Evolutionary conservation across 192 early-diverging fungal genomes (phyloP).

Genomic region (Paraglomus brasilianum): DNA sequence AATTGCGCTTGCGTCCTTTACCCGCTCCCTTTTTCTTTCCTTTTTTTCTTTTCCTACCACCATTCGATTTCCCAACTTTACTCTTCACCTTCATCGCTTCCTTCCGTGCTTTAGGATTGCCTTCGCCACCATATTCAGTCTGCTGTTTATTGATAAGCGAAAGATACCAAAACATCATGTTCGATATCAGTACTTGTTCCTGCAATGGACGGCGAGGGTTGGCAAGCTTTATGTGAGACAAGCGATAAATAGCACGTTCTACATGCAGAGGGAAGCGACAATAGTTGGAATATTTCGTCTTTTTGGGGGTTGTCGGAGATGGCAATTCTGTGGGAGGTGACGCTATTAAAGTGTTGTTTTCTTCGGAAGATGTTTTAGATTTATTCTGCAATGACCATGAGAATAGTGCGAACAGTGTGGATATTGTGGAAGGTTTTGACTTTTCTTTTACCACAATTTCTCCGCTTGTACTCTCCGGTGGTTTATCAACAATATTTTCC

Average conservation of each 20-base stretch:
- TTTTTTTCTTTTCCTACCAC: slow-evolving; percentile 19
- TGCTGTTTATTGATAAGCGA: slow-evolving; percentile 63
- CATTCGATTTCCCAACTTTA: slow-evolving; percentile 24
- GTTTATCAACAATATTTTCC: no score
- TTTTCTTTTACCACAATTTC: neutral
- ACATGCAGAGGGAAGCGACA: slow-evolving; percentile 71
- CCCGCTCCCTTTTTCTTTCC: neutral
- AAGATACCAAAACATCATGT: slow-evolving; percentile 83
- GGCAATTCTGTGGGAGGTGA: slow-evolving; percentile 15
- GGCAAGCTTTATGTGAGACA: slow-evolving; percentile 72
- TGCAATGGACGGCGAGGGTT: slow-evolving; percentile 71
- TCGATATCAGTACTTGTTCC: slow-evolving; percentile 75
- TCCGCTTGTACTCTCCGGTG: no score
- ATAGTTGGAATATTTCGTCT: slow-evolving; percentile 57
- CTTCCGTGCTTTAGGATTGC: slow-evolving; percentile 20
- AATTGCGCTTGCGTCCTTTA: slow-evolving; percentile 1
- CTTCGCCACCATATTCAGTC: slow-evolving; percentile 16
- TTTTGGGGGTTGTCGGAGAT: slow-evolving; percentile 32
- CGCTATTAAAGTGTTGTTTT: neutral
- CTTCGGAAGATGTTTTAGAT: slow-evolving; percentile 33
- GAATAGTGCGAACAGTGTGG: slow-evolving; percentile 41
- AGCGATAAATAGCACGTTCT: slow-evolving; percentile 73
- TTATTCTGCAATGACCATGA: slow-evolving; percentile 38
- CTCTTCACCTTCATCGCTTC: slow-evolving; percentile 20
- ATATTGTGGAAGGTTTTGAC: slow-evolving; percentile 7